Evolutionary conservation across 177 flowering plant species (phyloP).

Genomic region (Vitis hybrid): DNA sequence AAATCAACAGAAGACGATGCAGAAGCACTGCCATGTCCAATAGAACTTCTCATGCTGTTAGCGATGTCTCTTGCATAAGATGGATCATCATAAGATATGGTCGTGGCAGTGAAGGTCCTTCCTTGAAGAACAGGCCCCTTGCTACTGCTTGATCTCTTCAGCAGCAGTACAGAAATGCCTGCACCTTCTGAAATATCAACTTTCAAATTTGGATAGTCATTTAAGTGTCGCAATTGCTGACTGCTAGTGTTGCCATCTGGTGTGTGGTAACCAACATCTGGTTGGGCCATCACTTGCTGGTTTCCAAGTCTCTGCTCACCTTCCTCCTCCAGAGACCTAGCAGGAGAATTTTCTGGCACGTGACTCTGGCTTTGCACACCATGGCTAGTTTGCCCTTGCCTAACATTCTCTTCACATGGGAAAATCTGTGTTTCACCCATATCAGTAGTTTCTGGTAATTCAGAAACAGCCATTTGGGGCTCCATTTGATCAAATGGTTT

Average conservation of each 20-base stretch:
- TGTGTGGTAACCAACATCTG: conserved; percentile 19
- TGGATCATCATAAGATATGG: conserved; percentile 58
- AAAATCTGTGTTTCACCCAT: conserved; percentile 19
- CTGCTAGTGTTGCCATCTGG: conserved; percentile 19
- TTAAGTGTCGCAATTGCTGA: conserved; percentile 28
- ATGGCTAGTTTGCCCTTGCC: conserved; percentile 18
- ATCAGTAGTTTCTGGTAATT: conserved; percentile 21
- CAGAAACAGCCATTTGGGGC: conserved; percentile 15
- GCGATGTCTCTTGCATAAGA: conserved; percentile 62
- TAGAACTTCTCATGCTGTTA: conserved; percentile 67
- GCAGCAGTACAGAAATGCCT: conserved; percentile 69
- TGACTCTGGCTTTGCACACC: conserved; percentile 21
- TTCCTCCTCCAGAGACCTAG: conserved; percentile 31
- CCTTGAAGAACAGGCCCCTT: conserved; percentile 76
- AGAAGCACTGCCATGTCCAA: conserved; percentile 63
- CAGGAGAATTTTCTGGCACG: conserved; percentile 25
- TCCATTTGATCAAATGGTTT: conserved; percentile 17
- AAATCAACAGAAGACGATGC: conserved; percentile 78
- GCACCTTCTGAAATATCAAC: conserved; percentile 57
- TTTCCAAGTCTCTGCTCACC: conserved; percentile 28
- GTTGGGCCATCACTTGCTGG: conserved; percentile 26
- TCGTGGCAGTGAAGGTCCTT: conserved; percentile 55
- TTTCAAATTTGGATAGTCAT: conserved; percentile 27
- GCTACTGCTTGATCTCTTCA: conserved; percentile 74
- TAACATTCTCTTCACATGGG: conserved; percentile 23